phyloP scores from a whole-genome alignment of 208 protist genomes.

The Wallacemonas collosoma region DNA sequence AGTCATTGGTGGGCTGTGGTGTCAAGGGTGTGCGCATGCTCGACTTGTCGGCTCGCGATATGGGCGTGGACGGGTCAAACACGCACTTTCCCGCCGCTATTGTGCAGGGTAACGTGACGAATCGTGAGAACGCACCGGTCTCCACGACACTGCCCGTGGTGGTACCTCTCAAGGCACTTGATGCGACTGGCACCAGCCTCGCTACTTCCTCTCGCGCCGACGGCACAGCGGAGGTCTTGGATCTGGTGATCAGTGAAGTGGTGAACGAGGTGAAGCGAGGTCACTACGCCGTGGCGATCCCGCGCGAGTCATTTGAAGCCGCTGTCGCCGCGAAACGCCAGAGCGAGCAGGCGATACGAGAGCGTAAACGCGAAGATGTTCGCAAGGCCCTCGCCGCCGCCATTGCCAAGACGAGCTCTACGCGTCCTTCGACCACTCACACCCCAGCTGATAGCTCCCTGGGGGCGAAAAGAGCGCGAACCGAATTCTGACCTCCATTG shows the following conservation, averaged over 20 bases:
- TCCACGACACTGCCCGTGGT: conserved; percentile 12
- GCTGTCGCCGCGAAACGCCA: conserved; percentile 31
- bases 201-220: conserved; percentile 1
- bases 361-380: conserved; percentile 40
- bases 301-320: conserved; percentile 38
- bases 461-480: conserved; percentile 18
- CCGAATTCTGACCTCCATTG: conserved; percentile 5
- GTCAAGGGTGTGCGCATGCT: conserved; percentile 32
- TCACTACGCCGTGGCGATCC: conserved; percentile 50
- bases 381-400: conserved; percentile 42
- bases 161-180: conserved; percentile 13
- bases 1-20: conserved; percentile 20
- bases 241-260: conserved; percentile 52
- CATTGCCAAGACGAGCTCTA: conserved; percentile 23
- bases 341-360: conserved; percentile 20
- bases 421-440: background rate
- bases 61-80: conserved; percentile 32
- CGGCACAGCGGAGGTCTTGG: conserved; percentile 7
- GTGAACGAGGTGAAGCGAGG: conserved; percentile 40
- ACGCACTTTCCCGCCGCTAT: conserved; percentile 47
- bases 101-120: conserved; percentile 25
- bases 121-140: conserved; percentile 13
- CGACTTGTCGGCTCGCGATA: conserved; percentile 38
- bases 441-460: background rate
- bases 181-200: conserved; percentile 11